Evolutionary conservation across 371 early-diverging fungal genomes (phyloP).

Genomic region (Lichtheimia ramosa): DNA sequence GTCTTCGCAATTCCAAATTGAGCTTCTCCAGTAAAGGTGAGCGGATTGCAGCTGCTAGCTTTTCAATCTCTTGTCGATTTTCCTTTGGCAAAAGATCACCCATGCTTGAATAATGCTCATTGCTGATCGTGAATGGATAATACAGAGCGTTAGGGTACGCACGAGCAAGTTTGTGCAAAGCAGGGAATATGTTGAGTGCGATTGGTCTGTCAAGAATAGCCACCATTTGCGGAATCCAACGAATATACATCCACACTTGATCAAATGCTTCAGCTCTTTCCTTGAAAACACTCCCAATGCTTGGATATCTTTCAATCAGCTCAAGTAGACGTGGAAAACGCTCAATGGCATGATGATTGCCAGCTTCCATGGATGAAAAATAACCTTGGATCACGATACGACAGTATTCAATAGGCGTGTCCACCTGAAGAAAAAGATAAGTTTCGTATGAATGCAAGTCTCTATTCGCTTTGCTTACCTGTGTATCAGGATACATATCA

Average conservation of each 20-base stretch:
- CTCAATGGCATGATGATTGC: constrained; percentile 48
- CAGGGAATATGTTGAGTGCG: constrained; percentile 37
- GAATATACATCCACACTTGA: constrained; percentile 66
- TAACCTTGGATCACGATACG: constrained; percentile 49
- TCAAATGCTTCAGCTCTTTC: constrained; percentile 19
- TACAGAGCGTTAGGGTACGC: constrained; percentile 69
- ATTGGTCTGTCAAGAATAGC: constrained; percentile 61
- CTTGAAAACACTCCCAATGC: constrained; percentile 29
- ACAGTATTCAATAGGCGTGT: constrained; percentile 29
- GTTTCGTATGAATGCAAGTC: too few relatives aligned
- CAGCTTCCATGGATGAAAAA: constrained; percentile 48
- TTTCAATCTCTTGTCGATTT: constrained; percentile 31
- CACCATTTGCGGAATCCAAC: constrained; percentile 80
- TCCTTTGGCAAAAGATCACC: constrained; percentile 19
- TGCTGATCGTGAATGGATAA: constrained; percentile 70
- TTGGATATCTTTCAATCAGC: constrained; percentile 58
- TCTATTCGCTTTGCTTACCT: not conserved
- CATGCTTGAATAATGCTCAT: constrained; percentile 59
- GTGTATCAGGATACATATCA: constrained; percentile 5
- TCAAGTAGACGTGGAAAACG: constrained; percentile 72
- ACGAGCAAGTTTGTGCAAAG: constrained; percentile 52
- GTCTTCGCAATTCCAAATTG: constrained; percentile 61
- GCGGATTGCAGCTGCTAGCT: constrained; percentile 32
- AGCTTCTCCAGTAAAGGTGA: constrained; percentile 61
- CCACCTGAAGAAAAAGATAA: constrained; percentile 14